Evolutionary conservation across 1,139 yeast species (phyloP), one percentile per base, ranked within the genome.

Genomic region (Zygoascus sp.): DNA sequence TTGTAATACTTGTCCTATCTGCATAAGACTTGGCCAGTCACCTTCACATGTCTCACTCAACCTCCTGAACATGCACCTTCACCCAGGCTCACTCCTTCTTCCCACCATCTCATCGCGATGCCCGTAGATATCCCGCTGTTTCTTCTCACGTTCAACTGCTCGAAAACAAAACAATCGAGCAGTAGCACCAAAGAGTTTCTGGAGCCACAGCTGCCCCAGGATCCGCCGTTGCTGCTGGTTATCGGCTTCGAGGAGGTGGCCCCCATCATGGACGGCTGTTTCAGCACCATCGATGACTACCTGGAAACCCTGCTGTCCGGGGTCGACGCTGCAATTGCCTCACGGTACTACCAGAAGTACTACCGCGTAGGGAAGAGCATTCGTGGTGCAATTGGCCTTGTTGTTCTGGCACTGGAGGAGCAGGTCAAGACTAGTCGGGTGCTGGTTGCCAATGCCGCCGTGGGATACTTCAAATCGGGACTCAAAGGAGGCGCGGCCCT

Each of bases 231-330:
- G 30, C 53, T 85, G 9, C 74, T 78, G 48, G 87, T 76, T 0
- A 75, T 86, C 59, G 94, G 87, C 1, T 74, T 88, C 45, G 89
- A 89, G 62, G 97, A 89, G 61, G 62, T 85, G 25, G 76, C 87
- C 38, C 68, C 84, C 1, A 71, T 84, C 1, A 61, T 83, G 58
- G 83, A 83, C 44, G 84, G 87, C 1, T 72, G 83, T 7, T 75
- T 79, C 47, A 65, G 66, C 2, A 62, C 63, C 0, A 72, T 79
- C 1, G 67, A 71, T 16, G 58, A 60, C 2, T 68, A 73, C 46
- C 58, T 83, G 41, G 62, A 71, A 5, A 60, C 67, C 1, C 57
- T 81, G 42, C 68, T 73, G 40, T 64, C 69, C 3, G 59, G 70
- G 0, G 58, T 81, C 2, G 58, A 74, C n/a, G 58, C 63, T 2